Evolutionary conservation across 192 early-diverging fungal genomes (phyloP).

Genomic region (Powellomyces hirtus): DNA sequence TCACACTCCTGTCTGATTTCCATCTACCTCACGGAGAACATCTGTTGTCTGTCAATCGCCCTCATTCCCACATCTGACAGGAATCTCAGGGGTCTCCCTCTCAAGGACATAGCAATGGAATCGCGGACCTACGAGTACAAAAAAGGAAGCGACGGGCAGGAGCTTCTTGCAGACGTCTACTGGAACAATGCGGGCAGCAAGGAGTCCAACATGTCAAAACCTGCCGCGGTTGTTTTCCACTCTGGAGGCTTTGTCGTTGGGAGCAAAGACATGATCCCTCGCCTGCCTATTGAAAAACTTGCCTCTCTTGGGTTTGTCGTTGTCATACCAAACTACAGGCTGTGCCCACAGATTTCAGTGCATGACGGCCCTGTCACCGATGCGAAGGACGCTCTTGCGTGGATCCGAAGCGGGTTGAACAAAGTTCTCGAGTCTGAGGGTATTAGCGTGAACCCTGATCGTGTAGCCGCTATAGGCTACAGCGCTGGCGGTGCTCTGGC

Average conservation of each 20-base stretch:
- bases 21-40: too few relatives aligned
- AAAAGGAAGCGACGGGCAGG: neutral
- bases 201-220: neutral
- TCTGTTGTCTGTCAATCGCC: too few relatives aligned
- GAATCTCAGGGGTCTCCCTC: too few relatives aligned
- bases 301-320: conserved; percentile 9
- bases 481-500: conserved; percentile 1
- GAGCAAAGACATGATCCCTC: conserved; percentile 4
- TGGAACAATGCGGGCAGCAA: neutral
- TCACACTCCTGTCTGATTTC: too few relatives aligned
- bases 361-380: conserved; percentile 10
- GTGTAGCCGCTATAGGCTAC: conserved; percentile 1
- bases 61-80: too few relatives aligned
- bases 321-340: conserved; percentile 16
- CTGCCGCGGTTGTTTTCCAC: conserved; percentile 6
- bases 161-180: conserved; percentile 1
- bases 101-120: neutral
- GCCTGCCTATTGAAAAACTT: neutral
- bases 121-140: conserved; percentile 6
- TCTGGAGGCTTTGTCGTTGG: conserved; percentile 12
- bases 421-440: neutral
- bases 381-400: conserved; percentile 2
- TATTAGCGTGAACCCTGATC: neutral
- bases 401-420: neutral
- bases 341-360: conserved; percentile 11